Base-by-base conservation (phyloP, 352 stramenopile species). In the Globisporangium iwayamae region DNA sequence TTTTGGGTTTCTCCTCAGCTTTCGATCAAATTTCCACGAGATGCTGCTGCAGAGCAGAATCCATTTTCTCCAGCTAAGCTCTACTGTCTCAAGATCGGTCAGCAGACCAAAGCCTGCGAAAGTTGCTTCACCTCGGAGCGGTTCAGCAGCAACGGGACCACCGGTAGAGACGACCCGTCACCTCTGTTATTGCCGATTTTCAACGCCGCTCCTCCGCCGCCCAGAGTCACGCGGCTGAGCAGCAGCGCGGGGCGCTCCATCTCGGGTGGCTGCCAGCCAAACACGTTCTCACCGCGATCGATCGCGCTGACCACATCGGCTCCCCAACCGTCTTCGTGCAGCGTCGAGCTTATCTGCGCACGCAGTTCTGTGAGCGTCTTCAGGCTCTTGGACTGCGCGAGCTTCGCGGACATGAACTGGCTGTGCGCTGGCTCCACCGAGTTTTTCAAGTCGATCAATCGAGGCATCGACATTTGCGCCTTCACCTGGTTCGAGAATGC, bases 211-310 rank as follows among this genome's bases (percentile, higher is more conserved):
- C 41, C 56, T 43, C 22, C 62, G 28, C 34, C 59, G 16, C 62
- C 62, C 45, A 90, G 60, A 43, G 81, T 92, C 39, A 90, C 75
- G 25, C 83, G 83, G 39, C 83, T 74, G 20, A 86, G 58, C 22
- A 89, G 65, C 50, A 90, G 70, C 1, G 81, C 76, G 2, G 83
- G 81, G 1, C 81, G 76, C 66, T 90, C 83, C 70, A 89, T 88
- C 71, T 92, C 79, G 1, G 81, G 79, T 11, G 81, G 78, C 62
- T 86, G 74, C 80, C 77, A 93, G n/a, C 81, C 84, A 63, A 93
- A 93, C 28, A 89, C 72, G 10, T 69, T 86, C 60, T 93, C 84
- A 10, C 81, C 84, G 2, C 67, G 68, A 28, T 68, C 65, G 56
- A 93, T 90, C 9, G 84, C 81, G 39, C 69, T 73, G 18, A 74